Evolutionary conservation across 148 eudicot species (phyloP).

Genomic region (Silene latifolia): DNA sequence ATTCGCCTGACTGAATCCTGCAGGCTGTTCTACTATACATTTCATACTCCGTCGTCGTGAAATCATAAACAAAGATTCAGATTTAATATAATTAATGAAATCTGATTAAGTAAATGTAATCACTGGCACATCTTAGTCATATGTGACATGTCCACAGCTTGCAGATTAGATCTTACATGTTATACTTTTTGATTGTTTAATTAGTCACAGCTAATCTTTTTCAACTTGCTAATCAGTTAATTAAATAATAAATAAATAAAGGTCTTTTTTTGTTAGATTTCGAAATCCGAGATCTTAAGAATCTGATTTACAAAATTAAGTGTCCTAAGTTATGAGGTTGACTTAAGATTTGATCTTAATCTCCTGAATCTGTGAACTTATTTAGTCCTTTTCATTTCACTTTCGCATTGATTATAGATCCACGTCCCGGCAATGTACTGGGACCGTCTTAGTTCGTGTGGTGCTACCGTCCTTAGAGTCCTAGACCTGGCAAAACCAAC

Average conservation of each 20-base stretch:
- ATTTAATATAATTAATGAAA: too few relatives aligned
- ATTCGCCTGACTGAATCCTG: too few relatives aligned
- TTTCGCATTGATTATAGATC: background rate
- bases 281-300: too few relatives aligned
- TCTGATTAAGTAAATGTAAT: background rate
- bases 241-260: background rate
- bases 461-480: too few relatives aligned
- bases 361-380: background rate
- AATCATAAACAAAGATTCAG: too few relatives aligned
- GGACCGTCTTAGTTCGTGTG: background rate
- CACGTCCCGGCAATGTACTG: background rate
- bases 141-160: too few relatives aligned
- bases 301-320: too few relatives aligned
- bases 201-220: background rate
- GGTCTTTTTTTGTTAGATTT: too few relatives aligned
- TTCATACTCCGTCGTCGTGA: too few relatives aligned
- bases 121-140: too few relatives aligned
- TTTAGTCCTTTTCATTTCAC: background rate
- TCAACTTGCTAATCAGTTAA: background rate
- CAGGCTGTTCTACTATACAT: too few relatives aligned
- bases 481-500: too few relatives aligned
- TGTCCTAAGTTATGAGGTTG: background rate
- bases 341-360: constrained; percentile 4
- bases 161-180: background rate
- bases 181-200: background rate